Evolutionary conservation across 2,329 filamentous ascomycete species (phyloP).

Genomic region (Penicillium sp.): DNA sequence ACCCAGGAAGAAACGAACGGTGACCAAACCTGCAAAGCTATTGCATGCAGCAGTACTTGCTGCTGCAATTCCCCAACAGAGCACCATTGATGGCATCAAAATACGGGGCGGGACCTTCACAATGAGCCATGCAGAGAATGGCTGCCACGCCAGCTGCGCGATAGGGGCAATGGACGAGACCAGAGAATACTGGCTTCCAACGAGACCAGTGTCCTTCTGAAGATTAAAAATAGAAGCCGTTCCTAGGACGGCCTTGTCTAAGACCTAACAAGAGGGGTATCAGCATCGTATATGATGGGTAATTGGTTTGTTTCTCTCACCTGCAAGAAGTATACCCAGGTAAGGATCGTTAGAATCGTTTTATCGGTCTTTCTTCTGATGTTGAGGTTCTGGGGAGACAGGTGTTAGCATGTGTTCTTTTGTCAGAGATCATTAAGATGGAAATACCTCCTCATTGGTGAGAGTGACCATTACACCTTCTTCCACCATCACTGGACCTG

Average conservation of each 20-base stretch:
- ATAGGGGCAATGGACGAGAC: background rate
- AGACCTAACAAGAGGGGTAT: background rate
- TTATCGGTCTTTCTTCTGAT: background rate
- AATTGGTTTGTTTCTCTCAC: background rate
- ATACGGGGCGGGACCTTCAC: background rate
- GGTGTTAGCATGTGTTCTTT: background rate
- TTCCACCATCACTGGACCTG: background rate
- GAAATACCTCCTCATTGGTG: background rate
- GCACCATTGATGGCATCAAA: conserved; percentile 1
- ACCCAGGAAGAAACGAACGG: background rate
- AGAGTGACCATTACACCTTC: background rate
- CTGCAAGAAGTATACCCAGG: conserved; percentile 1
- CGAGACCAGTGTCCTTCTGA: background rate
- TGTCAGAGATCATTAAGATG: no score
- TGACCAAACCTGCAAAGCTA: background rate
- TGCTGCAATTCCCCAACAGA: background rate
- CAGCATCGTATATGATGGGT: background rate
- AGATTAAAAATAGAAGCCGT: background rate
- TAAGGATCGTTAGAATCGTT: background rate
- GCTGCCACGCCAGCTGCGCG: background rate
- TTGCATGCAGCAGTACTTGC: background rate
- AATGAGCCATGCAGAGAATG: conserved; percentile 1
- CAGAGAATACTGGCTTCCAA: background rate
- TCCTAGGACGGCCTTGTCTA: background rate
- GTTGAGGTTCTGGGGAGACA: background rate